phyloP scores from a whole-genome alignment of 1,284 basidiomycete genomes.

The Trichosporon sp. region DNA sequence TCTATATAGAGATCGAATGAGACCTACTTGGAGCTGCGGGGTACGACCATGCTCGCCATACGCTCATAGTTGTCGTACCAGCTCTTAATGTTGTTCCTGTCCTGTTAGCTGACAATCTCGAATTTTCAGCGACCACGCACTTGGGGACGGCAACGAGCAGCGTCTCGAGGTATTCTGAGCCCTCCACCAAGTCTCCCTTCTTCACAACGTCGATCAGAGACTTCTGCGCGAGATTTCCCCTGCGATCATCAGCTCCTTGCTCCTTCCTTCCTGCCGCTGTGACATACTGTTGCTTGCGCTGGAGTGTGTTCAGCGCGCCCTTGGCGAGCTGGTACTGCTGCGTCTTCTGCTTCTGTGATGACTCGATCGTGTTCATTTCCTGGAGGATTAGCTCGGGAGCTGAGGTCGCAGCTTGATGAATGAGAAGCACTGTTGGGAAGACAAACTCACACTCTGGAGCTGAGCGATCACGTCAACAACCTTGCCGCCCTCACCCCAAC shows the following conservation, averaged over 20 bases:
- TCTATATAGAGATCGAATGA: neutral
- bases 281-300: slow-evolving; percentile 84
- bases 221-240: slow-evolving; percentile 87
- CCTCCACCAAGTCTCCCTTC: slow-evolving; percentile 64
- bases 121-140: slow-evolving; percentile 54
- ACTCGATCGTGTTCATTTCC: slow-evolving; percentile 87
- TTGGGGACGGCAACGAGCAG: slow-evolving; percentile 90
- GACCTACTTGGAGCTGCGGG: slow-evolving; percentile 79
- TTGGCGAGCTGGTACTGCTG: slow-evolving; percentile 92
- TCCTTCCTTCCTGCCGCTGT: neutral
- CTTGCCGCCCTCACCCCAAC: slow-evolving; percentile 74
- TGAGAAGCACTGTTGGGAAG: too few relatives aligned
- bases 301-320: slow-evolving; percentile 84
- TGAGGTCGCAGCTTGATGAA: too few relatives aligned
- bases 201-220: slow-evolving; percentile 81
- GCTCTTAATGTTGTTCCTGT: slow-evolving; percentile 73
- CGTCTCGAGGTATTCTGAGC: slow-evolving; percentile 92
- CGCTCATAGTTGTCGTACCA: slow-evolving; percentile 89
- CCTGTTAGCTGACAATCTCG: slow-evolving; percentile 14
- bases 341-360: slow-evolving; percentile 80
- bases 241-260: slow-evolving; percentile 43
- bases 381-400: slow-evolving; percentile 35
- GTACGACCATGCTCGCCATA: slow-evolving; percentile 84
- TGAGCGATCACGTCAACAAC: slow-evolving; percentile 74
- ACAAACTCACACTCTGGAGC: slow-evolving; percentile 14